A percentile compares a stretch with the other conserved stretches of the same genome.
phyloP scores from a whole-genome alignment of 2,329 filamentous ascomycete species.

The Colletotrichum theobromicola region DNA sequence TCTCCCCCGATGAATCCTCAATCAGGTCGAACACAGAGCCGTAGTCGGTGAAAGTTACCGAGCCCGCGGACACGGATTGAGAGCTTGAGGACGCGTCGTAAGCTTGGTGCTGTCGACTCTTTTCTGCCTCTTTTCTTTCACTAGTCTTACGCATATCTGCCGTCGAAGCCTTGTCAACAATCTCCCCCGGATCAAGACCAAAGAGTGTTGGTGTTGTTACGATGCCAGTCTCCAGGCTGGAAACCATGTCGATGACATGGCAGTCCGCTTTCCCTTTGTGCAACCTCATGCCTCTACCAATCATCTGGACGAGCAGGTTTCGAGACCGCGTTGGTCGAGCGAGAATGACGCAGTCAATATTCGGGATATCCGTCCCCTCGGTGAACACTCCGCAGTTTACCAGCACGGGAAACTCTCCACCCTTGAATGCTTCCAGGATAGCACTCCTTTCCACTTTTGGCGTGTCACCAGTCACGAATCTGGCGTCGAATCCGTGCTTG shows the following conservation, averaged over 20 bases:
- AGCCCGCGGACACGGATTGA: conserved; percentile 30
- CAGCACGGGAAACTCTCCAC: conserved; percentile 80
- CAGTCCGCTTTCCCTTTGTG: conserved; percentile 84
- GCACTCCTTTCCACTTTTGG: conserved; percentile 69
- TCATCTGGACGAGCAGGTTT: conserved; percentile 98
- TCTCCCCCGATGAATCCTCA: conserved; percentile 78
- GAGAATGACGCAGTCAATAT: conserved; percentile 91
- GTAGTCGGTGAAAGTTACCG: conserved; percentile 86
- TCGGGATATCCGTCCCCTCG: conserved; percentile 96
- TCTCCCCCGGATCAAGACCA: conserved; percentile 82
- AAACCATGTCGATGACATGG: conserved; percentile 96
- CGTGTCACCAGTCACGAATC: conserved; percentile 86
- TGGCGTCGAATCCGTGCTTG: conserved; percentile 78
- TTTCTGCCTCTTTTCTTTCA: conserved; percentile 50
- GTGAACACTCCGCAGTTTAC: conserved; percentile 97
- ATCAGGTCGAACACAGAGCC: conserved; percentile 91
- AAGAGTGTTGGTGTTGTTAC: conserved; percentile 92
- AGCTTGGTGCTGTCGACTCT: conserved; percentile 32
- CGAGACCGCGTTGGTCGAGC: conserved; percentile 88
- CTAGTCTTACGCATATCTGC: conserved; percentile 65
- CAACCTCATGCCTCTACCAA: conserved; percentile 89
- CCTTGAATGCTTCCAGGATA: conserved; percentile 77
- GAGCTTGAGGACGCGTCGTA: neutral
- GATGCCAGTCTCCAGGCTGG: conserved; percentile 82
- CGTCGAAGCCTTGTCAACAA: conserved; percentile 71